A percentile compares a stretch with the other conserved stretches of the same genome.
These are phyloP conservation scores for Xylaria intraflava DNA, from an alignment of 495 filamentous ascomycete genomes.

Conservation along the genomic window DNA sequence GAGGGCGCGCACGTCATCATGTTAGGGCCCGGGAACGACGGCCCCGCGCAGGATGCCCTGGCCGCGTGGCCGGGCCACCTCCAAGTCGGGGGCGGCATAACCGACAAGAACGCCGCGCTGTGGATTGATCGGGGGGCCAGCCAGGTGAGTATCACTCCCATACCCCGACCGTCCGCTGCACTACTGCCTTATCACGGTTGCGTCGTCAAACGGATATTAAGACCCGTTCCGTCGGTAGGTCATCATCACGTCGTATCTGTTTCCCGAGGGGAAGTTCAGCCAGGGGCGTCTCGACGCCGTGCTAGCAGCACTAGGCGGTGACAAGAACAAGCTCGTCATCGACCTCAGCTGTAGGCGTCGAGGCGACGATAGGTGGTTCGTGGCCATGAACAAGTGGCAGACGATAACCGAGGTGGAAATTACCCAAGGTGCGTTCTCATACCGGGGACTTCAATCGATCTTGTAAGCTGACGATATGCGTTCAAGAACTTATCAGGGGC, in stretches of 20 bases:
- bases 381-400: conserved; percentile 98
- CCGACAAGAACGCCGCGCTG: conserved; percentile 66
- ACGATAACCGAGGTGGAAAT: conserved; percentile 94
- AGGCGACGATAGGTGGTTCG: conserved; percentile 69
- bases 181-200: not conserved
- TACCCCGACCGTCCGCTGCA: too few relatives aligned
- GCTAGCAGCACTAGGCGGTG: conserved; percentile 59
- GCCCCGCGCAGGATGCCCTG: conserved; percentile 70
- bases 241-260: conserved; percentile 74
- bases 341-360: conserved; percentile 82
- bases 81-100: conserved; percentile 91
- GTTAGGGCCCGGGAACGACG: conserved; percentile 81
- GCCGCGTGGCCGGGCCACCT: conserved; percentile 66
- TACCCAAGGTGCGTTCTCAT: conserved; percentile 56
- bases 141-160: conserved; percentile 56
- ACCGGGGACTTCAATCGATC: not conserved
- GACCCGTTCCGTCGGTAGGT: conserved; percentile 50
- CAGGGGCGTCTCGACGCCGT: conserved; percentile 64
- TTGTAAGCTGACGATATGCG: not conserved
- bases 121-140: conserved; percentile 88
- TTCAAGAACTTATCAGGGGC: conserved; percentile 63
- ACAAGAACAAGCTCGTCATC: conserved; percentile 79
- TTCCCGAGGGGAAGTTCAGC: conserved; percentile 76
- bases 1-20: conserved; percentile 90
- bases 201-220: not conserved